These are phyloP conservation scores for Arctium minus DNA, from an alignment of 129 eudicot species.

Conservation along the genomic window DNA sequence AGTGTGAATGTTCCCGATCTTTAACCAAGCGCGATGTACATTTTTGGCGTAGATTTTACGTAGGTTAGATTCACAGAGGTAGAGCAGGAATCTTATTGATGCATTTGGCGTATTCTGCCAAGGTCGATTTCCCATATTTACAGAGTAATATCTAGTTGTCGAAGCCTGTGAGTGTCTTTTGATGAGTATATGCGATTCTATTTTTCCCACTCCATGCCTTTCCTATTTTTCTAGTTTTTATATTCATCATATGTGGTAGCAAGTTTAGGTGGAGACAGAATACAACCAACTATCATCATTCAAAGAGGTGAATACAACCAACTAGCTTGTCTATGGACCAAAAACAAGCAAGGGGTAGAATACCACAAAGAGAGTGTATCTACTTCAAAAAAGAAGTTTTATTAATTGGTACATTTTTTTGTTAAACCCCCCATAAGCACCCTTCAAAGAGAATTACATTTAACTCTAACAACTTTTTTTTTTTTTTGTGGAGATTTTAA, in stretches of 20 bases:
- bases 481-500: too few species aligned
- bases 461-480: too few species aligned
- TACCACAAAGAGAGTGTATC: too few species aligned
- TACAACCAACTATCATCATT: too few species aligned
- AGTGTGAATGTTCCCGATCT: conserved; percentile 40
- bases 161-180: conserved; percentile 4
- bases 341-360: too few species aligned
- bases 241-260: not conserved
- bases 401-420: too few species aligned
- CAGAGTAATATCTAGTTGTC: conserved; percentile 3
- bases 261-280: too few species aligned
- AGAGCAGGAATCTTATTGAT: conserved; percentile 22
- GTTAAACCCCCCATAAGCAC: too few species aligned
- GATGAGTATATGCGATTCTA: conserved; percentile 9
- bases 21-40: conserved; percentile 50
- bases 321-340: too few species aligned
- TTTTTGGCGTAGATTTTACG: conserved; percentile 27
- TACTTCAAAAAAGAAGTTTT: too few species aligned
- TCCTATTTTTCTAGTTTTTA: not conserved
- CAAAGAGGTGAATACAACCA: too few species aligned
- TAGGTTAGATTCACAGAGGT: conserved; percentile 35
- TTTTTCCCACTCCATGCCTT: not conserved
- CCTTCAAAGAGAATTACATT: too few species aligned
- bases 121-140: conserved; percentile 16
- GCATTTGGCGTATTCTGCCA: conserved; percentile 10